Evolutionary conservation across 805 yeast genomes (phyloP), one percentile per base, ranked within the genome.

Genomic region (Kodamaea laetipori): DNA sequence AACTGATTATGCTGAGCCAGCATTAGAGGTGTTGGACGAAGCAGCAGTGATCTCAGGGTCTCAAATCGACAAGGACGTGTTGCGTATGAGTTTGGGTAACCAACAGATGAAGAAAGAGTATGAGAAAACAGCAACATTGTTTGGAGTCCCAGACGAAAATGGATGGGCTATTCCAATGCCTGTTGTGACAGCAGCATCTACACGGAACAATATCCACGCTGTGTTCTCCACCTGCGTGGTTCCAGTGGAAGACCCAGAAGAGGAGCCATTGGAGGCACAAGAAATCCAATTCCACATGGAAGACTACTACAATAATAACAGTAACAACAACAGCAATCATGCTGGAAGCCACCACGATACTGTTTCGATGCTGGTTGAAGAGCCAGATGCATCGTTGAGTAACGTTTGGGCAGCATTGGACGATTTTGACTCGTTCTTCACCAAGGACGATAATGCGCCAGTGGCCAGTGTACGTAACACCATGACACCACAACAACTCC

Each of bases 91-190:
- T 53, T 77, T 92, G 57, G 97, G 97, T 8, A 89, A 86, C 51
- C 71, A 82, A 10, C 78, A 87, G 6, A 73, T 86, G 52, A 80
- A 85, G 53, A 86, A 84, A 50, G 95, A 87, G 50, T 86, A 84
- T 57, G 96, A 86, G 51, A 82, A 80, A 52, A 84, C 94, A 2
- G 90, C 94, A 0, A 89, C 97, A 0, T 69, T 94, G 43, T 95
- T 90, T 68, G 99, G 99, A 11, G 82, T 92, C 17, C 98, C 99
- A 0, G 92, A 86, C 48, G 96, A 87, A 9, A 82, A 85, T 56
- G 99, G 99, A 1, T 94, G 99, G 99, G 84, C 97, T 0, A 82
- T 95, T 39, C 95, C 98, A 1, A 86, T 87, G 92, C 97, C 99
- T 2, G 87, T 92, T 0, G 81, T 89, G 33, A 84, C 94, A 1